Conservation (phyloP, 1,139 yeast species). For the Kodamaea alishanica region DNA sequence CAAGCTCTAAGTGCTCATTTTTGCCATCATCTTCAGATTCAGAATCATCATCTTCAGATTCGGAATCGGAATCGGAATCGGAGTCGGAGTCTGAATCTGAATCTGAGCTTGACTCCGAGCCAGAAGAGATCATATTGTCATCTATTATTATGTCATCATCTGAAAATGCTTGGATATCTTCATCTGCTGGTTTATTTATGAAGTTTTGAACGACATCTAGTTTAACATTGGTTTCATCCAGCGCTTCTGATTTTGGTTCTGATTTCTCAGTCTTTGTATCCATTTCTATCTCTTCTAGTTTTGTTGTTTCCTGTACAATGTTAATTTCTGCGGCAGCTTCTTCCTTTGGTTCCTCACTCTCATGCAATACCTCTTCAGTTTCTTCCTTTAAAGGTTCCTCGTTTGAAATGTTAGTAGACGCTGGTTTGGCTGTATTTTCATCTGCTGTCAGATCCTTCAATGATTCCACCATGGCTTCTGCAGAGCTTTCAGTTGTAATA, state of each 20-base stretch:
- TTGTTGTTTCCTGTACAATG: background rate
- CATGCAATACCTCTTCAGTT: too few relatives aligned
- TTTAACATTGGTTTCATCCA: too few relatives aligned
- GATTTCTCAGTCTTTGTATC: background rate
- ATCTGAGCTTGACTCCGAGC: slow-evolving; percentile 23
- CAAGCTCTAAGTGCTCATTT: slow-evolving; percentile 22
- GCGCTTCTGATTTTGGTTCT: too few relatives aligned
- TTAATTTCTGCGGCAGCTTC: background rate
- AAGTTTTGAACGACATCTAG: slow-evolving; percentile 4
- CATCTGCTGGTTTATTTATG: slow-evolving; percentile 8
- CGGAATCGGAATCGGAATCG: slow-evolving; percentile 20
- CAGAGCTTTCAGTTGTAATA: too few relatives aligned
- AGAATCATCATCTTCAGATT: slow-evolving; percentile 20
- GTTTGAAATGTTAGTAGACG: too few relatives aligned
- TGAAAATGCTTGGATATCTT: slow-evolving; percentile 14
- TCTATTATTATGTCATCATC: slow-evolving; percentile 23
- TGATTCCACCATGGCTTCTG: too few relatives aligned
- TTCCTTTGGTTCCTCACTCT: background rate
- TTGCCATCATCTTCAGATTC: slow-evolving; percentile 20
- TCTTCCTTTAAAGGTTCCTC: too few relatives aligned
- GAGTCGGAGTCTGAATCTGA: slow-evolving; percentile 13
- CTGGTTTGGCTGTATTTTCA: too few relatives aligned
- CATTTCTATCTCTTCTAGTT: background rate
- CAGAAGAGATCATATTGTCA: slow-evolving; percentile 10
- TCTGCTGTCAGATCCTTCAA: too few relatives aligned